A percentile compares a stretch with the other conserved stretches of the same genome.
These are phyloP conservation scores for Cyberlindnera euphorbiiphila DNA, from an alignment of 805 yeast species.

Conservation along the genomic window DNA sequence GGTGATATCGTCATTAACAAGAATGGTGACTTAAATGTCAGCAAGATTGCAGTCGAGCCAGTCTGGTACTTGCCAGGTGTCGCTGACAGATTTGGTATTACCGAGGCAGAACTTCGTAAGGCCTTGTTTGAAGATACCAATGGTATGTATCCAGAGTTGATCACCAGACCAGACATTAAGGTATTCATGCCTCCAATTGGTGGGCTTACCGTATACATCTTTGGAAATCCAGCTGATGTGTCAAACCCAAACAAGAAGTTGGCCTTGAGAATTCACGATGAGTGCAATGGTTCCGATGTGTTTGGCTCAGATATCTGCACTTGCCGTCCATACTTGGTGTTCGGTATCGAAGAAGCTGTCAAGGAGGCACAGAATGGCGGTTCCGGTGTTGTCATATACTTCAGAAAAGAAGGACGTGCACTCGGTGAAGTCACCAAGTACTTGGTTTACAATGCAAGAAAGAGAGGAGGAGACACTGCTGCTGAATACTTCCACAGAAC, in stretches of 20 bases:
- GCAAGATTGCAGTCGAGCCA: constrained; percentile 66
- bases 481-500: constrained; percentile 66
- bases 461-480: constrained; percentile 65
- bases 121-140: constrained; percentile 66
- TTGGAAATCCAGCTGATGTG: constrained; percentile 55
- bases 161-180: constrained; percentile 65
- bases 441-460: constrained; percentile 65
- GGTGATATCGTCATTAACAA: constrained; percentile 57
- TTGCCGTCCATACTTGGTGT: constrained; percentile 63
- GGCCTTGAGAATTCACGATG: constrained; percentile 63
- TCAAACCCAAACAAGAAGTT: constrained; percentile 48
- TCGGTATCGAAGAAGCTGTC: constrained; percentile 65
- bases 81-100: constrained; percentile 56
- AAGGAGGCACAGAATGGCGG: constrained; percentile 69
- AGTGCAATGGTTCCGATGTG: constrained; percentile 68
- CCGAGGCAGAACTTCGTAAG: constrained; percentile 52
- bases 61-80: constrained; percentile 71
- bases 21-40: constrained; percentile 57
- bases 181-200: constrained; percentile 69
- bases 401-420: constrained; percentile 68
- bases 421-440: constrained; percentile 69
- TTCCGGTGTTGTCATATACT: constrained; percentile 58
- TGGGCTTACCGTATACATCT: constrained; percentile 61
- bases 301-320: constrained; percentile 68
- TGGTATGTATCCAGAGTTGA: constrained; percentile 66